Base-by-base conservation (phyloP, 1,284 basidiomycete species). In the Boletellus deceptivus region DNA sequence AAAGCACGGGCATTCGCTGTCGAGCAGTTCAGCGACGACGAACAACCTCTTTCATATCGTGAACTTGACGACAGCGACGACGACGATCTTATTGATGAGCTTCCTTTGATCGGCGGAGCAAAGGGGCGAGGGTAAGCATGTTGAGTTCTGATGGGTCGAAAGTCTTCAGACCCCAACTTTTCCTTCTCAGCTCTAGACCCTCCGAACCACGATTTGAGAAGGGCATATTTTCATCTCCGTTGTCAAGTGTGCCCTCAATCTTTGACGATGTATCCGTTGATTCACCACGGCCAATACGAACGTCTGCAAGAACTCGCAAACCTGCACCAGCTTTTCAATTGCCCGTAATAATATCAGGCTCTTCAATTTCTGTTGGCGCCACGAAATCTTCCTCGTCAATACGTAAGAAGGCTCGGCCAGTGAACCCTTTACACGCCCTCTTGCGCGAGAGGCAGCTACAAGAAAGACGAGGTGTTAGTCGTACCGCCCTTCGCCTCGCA, bases 21-120 rank as follows among this genome's bases (percentile, higher is more conserved):
- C 24, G 70, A 60, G 17, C 59, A 63, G 14, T 72, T 71, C 29
- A 80, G 76, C 40, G 74, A 75, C 14, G 74, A 77, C 16, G 69
- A 75, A 43, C 64, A 56, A 20, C 62, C 60, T 34, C 55, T 67
- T 35, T 63, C 73, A 46, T 70, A 80, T 57, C 67, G 70, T 17
- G 78, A 81, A 13, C 62, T 70, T 18, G 73, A 75, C 41, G 77
- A 77, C 44, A 77, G 76, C 47, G 79, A 80, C 48, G 78, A 80
- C 5, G 78, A 75, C 4, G 76, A 77, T 3, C 56, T 68, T 33
- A 24, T 46, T 27, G 62, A 49, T 34, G 56, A 59, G 20, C 51
- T 70, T 24, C 53, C 57, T 43, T 47, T 62, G 6, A 46, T 55
- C 13, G 37, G 46, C 31, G 44, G 50, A 22, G 34, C 44, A 18